Evolutionary conservation across 164 flowering plant genomes (phyloP), one percentile per base, ranked within the genome.

Genomic region (Vitis cinerea): DNA sequence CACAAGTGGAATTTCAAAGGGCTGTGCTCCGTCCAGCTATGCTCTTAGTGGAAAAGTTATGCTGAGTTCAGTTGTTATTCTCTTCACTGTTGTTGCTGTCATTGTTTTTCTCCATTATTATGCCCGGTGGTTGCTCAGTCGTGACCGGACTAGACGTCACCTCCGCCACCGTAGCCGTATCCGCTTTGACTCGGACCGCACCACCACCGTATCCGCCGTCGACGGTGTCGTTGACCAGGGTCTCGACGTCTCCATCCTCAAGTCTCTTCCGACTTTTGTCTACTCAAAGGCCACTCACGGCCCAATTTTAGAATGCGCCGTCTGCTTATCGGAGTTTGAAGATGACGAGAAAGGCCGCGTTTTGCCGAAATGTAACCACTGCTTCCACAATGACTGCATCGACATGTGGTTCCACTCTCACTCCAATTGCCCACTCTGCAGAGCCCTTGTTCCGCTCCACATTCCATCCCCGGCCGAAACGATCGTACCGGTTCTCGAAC

Each of bases 351-450:
- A 13, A 8, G 87, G 80, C 10, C 81, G 93, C 9, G 54, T 80
- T 8, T 63, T 89, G 55, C 93, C 91, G 14, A 74, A 77, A 9
- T 89, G 91, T 52, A 54, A 71, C 10, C 93, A 88, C 64, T 17
- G 70, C 1, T 88, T 87, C 50, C 93, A 88, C 60, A 55, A 65
- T 4, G 86, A 81, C 1, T 88, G 93, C 74, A 87, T 88, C 57
- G 93, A 87, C 64, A 76, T 73, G 83, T 89, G 93, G 93, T 83
- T 89, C 44, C 72, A 47, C 8, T 77, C 85, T 13, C 87, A 84
- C 70, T 82, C 85, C 9, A 83, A 75, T 14, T 89, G 93, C 67
- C 93, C 93, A 0, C 73, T 87, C 17, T 89, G 93, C 69, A 74
- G 93, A 30, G 63, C 90, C 7, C 72, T 82, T 64, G 87, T 86